Evolutionary conservation across 768 basidiomycete genomes (phyloP), one percentile per base, ranked within the genome.

Genomic region (Strobilomyces confusus): DNA sequence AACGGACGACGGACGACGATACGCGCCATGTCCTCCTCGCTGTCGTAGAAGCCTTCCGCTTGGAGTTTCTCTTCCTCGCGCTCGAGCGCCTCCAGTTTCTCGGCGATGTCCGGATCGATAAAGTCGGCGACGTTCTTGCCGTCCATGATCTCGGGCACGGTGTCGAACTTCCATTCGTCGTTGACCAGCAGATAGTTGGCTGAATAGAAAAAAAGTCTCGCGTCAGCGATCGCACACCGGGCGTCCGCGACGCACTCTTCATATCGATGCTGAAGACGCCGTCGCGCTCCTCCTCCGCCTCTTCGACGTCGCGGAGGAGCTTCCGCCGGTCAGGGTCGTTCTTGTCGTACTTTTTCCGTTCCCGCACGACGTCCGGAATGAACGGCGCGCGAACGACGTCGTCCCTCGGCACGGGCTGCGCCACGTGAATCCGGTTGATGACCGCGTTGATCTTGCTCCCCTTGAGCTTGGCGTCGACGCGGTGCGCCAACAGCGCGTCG

Each of bases 101-200:
- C 95, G 19, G 84, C 86, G 56, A 99, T 98, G 65, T 99, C 97
- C 20, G 93, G 89, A 71, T 98, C 95, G 70, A 98, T 90, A 57
- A 99, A 99, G 77, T 99, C 97, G 22, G 95, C 95, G 48, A 98
- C 74, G 74, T 99, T 99, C 81, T 98, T 98, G 74, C 97, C 97
- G 60, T 98, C 85, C 86, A 92, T 85, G 65, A 99, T 91, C 70
- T 99, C 97, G n/a, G 97, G 97, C n/a, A 98, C 88, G 59, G 83
- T 78, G 65, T 99, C 97, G 74, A 83, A 77, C 76, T 97, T 99
- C 97, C 97, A 99, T 41, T 90, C 87, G 34, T 89, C 84, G 66
- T 97, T 85, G 22, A 83, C 78, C 54, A 99, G 83, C 25, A 97
- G 52, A 73, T 97, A 98, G 70, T 92, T 82, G 79, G 92, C 95